Evolutionary conservation across 768 basidiomycete species (phyloP), one percentile per base, ranked within the genome.

Genomic region (Termitomyces bulborhizus): DNA sequence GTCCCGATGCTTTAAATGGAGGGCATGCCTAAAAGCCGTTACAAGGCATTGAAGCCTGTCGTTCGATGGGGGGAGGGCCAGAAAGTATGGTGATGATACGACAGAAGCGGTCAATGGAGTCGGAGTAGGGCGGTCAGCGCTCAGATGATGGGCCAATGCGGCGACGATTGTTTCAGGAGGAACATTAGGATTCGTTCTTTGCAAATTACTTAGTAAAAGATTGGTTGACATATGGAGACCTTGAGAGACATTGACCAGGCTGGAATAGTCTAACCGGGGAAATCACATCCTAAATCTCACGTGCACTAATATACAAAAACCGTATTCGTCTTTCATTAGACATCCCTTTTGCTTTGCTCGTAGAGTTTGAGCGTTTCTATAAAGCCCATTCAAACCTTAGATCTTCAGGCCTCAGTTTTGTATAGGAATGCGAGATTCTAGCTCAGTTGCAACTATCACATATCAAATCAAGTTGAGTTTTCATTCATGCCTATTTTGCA

Each of bases 71-170:
- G 77, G 76, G 18, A 73, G 70, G 3, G 65, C 59, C 0, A 72
- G 70, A 65, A 82, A 86, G 51, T 80, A 74, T 3, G 81, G 77
- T 13, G 83, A 81, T 21, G 78, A 77, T 52, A 86, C 73, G 5
- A 78, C 73, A 16, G 78, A 74, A 37, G 81, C 85, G 1, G 82
- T 73, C 11, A 86, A 73, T 0, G 82, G 76, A 0, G 83, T 84
- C 15, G 85, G 82, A 6, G 76, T 70, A 1, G 79, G 80, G 4
- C 69, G 67, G 42, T 76, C 65, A 27, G 70, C 67, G 0, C 82
- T 75, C 26, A 88, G 77, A 56, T 85, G 81, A 61, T 86, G 79
- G 7, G 84, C 73, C 39, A 86, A 71, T 15, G 83, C 77, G 4
- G 76, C 75, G 60, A 83, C 78, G 34, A 85, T 69, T 0, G 80